Conservation (phyloP, 352 stramenopile species). For the Ophiocytium majus region DNA sequence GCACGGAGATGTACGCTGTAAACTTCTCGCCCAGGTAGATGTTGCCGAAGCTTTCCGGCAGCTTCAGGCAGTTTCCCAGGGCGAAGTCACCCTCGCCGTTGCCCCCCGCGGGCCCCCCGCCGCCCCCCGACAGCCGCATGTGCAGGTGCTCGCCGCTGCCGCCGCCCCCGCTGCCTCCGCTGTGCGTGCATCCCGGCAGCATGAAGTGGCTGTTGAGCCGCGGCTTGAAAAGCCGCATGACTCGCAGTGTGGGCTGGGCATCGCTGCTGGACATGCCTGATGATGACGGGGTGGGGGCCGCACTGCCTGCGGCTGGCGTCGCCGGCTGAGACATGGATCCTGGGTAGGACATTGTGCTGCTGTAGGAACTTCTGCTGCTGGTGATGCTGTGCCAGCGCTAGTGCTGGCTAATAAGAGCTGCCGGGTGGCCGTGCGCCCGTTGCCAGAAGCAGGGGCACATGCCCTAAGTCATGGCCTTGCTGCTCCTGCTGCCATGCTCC, state of each 20-base stretch:
- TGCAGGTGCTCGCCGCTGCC: background rate
- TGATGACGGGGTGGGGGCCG: too few species aligned
- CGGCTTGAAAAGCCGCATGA: slow-evolving; percentile 85
- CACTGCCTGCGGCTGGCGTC: too few species aligned
- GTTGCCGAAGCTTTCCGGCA: slow-evolving; percentile 84
- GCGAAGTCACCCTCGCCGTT: slow-evolving; percentile 61
- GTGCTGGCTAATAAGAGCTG: too few species aligned
- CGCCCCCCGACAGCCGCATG: background rate
- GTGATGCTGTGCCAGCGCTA: too few species aligned
- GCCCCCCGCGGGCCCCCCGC: background rate
- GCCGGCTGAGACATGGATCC: too few species aligned
- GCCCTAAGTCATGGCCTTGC: too few species aligned
- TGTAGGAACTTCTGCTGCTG: too few species aligned
- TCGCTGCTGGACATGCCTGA: too few species aligned
- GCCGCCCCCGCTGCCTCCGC: background rate
- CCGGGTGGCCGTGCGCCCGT: too few species aligned
- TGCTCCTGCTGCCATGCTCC: too few species aligned
- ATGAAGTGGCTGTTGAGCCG: slow-evolving; percentile 60
- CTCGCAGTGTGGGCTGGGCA: slow-evolving; percentile 58
- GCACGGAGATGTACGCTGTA: slow-evolving; percentile 84
- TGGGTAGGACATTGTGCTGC: too few species aligned
- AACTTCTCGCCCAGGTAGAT: slow-evolving; percentile 87
- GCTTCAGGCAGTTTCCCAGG: slow-evolving; percentile 78
- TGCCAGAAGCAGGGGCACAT: too few species aligned
- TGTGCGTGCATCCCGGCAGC: slow-evolving; percentile 33